phyloP scores from a whole-genome alignment of 192 early-diverging fungal species.

The Backusella mclennaniae region DNA sequence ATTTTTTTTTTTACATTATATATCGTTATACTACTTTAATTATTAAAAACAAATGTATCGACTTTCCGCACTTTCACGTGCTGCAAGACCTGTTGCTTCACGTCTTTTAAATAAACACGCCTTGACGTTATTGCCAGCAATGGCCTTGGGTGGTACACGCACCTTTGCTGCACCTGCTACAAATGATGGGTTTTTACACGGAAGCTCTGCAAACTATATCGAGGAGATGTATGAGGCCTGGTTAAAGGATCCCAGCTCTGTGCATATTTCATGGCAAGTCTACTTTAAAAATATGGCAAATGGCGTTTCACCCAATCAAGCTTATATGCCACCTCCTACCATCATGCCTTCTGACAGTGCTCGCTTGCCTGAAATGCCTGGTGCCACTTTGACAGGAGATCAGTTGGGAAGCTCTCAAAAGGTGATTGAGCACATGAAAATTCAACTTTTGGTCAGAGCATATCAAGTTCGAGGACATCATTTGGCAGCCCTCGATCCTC shows the following conservation, averaged over 20 bases:
- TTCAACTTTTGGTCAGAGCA: conserved; percentile 92
- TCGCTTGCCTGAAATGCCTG: conserved; percentile 42
- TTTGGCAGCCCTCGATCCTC: conserved; percentile 91
- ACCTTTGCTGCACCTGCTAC: conserved; percentile 4
- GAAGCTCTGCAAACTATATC: conserved; percentile 76
- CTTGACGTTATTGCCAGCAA: not conserved
- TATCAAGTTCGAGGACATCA: conserved; percentile 97
- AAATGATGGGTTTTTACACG: conserved; percentile 79
- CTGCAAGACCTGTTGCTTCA: conserved; percentile 13
- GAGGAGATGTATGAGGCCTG: conserved; percentile 96
- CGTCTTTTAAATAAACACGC: not conserved
- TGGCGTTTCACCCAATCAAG: conserved; percentile 56
- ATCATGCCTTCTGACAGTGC: conserved; percentile 68
- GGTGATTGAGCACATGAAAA: conserved; percentile 96
- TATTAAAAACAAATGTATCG: conserved; percentile 22
- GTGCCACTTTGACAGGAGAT: conserved; percentile 42
- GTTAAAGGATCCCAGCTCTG: conserved; percentile 81
- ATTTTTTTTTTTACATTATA: not conserved
- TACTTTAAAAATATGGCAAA: conserved; percentile 83
- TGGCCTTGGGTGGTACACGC: conserved; percentile 10
- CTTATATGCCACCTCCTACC: conserved; percentile 79
- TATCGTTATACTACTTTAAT: not conserved
- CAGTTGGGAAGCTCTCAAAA: conserved; percentile 37
- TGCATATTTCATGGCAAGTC: conserved; percentile 93
- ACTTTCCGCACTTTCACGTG: conserved; percentile 17